A percentile compares a stretch with the other conserved stretches of the same genome.
phyloP scores from a whole-genome alignment of 306 rosid species.

The Leucaena leucocephala region DNA sequence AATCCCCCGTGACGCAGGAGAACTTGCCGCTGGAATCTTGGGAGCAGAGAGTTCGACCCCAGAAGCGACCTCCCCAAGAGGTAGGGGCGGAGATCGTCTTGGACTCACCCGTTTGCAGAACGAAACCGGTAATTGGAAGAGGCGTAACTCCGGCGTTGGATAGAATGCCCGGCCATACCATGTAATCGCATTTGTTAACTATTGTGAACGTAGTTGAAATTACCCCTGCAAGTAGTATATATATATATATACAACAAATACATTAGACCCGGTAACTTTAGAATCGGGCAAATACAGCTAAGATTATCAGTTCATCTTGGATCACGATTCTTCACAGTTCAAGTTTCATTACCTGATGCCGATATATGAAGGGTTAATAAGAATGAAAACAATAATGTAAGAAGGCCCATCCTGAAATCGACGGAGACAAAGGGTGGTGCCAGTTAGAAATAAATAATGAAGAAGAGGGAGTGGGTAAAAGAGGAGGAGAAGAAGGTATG shows the following conservation, averaged over 20 bases:
- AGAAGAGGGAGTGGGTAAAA: not conserved
- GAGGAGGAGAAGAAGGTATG: not conserved
- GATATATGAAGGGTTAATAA: constrained; percentile 38
- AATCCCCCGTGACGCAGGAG: constrained; percentile 73
- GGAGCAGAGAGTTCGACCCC: constrained; percentile 82
- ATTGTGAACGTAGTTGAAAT: constrained; percentile 66
- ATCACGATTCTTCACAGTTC: not conserved
- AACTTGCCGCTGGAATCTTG: constrained; percentile 62
- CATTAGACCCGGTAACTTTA: not conserved
- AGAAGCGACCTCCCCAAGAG: constrained; percentile 92
- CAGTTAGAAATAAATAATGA: not conserved
- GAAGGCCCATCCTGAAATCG: constrained; percentile 32
- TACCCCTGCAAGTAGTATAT: constrained; percentile 45
- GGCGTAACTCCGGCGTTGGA: constrained; percentile 75
- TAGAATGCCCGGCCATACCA: constrained; percentile 90
- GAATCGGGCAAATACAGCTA: not conserved
- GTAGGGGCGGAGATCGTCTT: constrained; percentile 54
- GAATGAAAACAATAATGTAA: constrained; percentile 16
- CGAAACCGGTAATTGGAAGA: constrained; percentile 71
- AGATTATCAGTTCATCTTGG: not conserved
- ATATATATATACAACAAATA: not conserved
- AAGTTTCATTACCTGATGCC: constrained; percentile 35
- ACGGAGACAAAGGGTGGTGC: not conserved
- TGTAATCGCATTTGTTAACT: constrained; percentile 72
- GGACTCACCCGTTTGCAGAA: constrained; percentile 61